These are phyloP conservation scores for Colletotrichum lupini DNA, from an alignment of 2,329 filamentous ascomycete genomes.

Conservation along the genomic window DNA sequence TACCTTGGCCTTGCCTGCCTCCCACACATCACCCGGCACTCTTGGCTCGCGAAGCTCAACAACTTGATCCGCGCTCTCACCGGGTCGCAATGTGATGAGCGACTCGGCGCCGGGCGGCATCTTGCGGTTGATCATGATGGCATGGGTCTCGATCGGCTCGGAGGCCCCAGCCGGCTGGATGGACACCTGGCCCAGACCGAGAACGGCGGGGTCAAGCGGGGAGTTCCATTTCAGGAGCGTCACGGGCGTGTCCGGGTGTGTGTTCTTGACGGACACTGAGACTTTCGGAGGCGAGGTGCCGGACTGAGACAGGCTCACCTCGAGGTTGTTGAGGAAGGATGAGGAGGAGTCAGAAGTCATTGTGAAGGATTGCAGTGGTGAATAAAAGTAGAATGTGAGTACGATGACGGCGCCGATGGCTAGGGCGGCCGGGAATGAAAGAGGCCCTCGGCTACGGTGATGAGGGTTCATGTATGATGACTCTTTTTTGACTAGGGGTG, in stretches of 20 bases:
- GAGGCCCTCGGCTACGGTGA: slow-evolving; percentile 6
- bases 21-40: not conserved
- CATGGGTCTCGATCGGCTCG: slow-evolving; percentile 48
- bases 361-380: not conserved
- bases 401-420: slow-evolving; percentile 9
- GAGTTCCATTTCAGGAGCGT: slow-evolving; percentile 56
- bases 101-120: slow-evolving; percentile 53
- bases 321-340: not conserved
- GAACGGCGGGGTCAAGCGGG: slow-evolving; percentile 53
- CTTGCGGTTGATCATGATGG: slow-evolving; percentile 51
- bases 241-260: slow-evolving; percentile 45
- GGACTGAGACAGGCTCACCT: not conserved
- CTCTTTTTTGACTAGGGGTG: not conserved
- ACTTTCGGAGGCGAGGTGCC: slow-evolving; percentile 33
- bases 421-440: not conserved
- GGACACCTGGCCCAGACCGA: slow-evolving; percentile 53
- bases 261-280: slow-evolving; percentile 53
- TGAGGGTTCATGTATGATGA: slow-evolving; percentile 10
- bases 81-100: slow-evolving; percentile 43
- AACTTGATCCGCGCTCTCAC: not conserved
- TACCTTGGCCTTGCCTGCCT: not conserved
- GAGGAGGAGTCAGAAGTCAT: not conserved
- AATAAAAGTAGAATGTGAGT: not conserved
- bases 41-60: not conserved
- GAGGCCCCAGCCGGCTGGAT: slow-evolving; percentile 48